A percentile compares a stretch with the other conserved stretches of the same genome.
Evolutionary conservation across 179 eudicot genomes (phyloP).

Genomic region (Drosera spatulata): DNA sequence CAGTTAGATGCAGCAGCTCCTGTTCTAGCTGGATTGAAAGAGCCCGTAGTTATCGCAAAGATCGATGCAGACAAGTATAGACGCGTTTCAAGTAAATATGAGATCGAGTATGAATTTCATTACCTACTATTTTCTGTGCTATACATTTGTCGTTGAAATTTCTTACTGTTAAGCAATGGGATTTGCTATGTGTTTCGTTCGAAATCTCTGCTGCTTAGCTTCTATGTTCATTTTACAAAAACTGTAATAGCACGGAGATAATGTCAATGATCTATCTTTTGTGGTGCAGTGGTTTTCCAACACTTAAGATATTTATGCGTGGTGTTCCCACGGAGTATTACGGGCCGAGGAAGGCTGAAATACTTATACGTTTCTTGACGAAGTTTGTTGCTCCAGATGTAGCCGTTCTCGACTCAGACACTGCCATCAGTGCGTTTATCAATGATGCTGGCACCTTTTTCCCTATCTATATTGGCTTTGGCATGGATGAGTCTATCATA

Average conservation of each 20-base stretch:
- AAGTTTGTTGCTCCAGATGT: conserved; percentile 90
- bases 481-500: conserved; percentile 62
- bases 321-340: conserved; percentile 77
- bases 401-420: conserved; percentile 58
- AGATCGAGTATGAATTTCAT: conserved; percentile 56
- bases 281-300: conserved; percentile 81
- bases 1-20: conserved; percentile 95
- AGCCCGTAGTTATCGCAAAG: conserved; percentile 81
- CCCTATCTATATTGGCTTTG: conserved; percentile 82
- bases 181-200: not conserved
- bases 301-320: conserved; percentile 69
- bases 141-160: not conserved
- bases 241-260: not conserved
- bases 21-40: conserved; percentile 59
- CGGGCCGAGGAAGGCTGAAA: conserved; percentile 75
- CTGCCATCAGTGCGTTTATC: conserved; percentile 51
- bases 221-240: not conserved
- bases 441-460: conserved; percentile 56
- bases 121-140: conserved; percentile 6
- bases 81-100: conserved; percentile 61
- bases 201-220: not conserved
- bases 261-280: not conserved
- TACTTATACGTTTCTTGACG: conserved; percentile 57
- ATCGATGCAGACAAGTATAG: conserved; percentile 78
- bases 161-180: not conserved